Percentiles rank a stretch among this genome's conserved stretches.
Conservation (phyloP, 148 eudicot genomes). For the Rhododendron ovatum region DNA sequence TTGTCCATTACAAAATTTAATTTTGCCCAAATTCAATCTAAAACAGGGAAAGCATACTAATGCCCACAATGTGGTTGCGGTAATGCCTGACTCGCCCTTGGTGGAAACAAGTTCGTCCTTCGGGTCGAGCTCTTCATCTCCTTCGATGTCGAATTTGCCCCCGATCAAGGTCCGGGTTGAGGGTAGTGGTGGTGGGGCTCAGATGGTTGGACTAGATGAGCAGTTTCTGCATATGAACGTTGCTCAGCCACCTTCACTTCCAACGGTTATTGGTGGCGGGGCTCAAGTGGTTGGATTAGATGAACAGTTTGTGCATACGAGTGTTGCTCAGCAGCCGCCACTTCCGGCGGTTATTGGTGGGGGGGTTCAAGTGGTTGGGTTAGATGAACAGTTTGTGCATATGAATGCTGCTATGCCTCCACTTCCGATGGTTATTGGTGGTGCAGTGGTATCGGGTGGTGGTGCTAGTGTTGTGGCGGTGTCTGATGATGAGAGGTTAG, state of each 20-base stretch:
- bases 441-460: not conserved
- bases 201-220: conserved; percentile 42
- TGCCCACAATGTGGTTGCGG: conserved; percentile 27
- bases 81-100: conserved; percentile 41
- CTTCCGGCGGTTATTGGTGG: conserved; percentile 5
- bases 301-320: conserved; percentile 43
- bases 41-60: conserved; percentile 9
- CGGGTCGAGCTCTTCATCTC: conserved; percentile 63
- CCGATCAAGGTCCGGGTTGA: conserved; percentile 52
- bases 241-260: not conserved
- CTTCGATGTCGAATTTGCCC: conserved; percentile 59
- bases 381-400: conserved; percentile 29
- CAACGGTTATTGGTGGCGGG: conserved; percentile 1
- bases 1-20: not conserved
- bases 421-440: conserved; percentile 16
- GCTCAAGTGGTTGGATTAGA: conserved; percentile 39
- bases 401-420: conserved; percentile 20
- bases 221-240: conserved; percentile 43
- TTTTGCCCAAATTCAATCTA: not conserved
- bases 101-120: conserved; percentile 59
- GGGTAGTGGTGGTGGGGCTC: conserved; percentile 25
- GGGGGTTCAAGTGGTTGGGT: conserved; percentile 27
- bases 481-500: conserved; percentile 51
- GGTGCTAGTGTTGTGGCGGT: conserved; percentile 3
- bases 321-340: conserved; percentile 9